These are phyloP conservation scores for Chrysoporthe deuterocubensis DNA, from an alignment of 2,329 filamentous ascomycete species.

Conservation along the genomic window DNA sequence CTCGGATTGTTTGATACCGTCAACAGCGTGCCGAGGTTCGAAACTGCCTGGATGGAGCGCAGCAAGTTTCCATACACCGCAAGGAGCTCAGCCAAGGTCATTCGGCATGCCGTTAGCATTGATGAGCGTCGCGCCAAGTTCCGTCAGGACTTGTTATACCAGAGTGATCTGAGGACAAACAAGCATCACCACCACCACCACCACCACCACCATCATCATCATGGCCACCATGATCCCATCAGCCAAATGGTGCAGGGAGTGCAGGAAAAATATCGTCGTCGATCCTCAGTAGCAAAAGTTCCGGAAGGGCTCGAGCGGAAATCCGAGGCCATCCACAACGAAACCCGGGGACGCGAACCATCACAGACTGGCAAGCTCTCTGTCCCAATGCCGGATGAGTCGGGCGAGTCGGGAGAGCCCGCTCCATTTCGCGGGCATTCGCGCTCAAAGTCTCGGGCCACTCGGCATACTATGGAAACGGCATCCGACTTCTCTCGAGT, in stretches of 20 bases:
- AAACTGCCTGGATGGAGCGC: conserved; percentile 76
- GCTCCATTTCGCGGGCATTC: conserved; percentile 49
- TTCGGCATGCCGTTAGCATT: conserved; percentile 72
- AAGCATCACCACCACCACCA: conserved; percentile 28
- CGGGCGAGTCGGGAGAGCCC: conserved; percentile 33
- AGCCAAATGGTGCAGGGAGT: conserved; percentile 33
- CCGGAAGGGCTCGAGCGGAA: neutral
- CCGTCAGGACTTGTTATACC: conserved; percentile 70
- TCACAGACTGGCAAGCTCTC: conserved; percentile 14
- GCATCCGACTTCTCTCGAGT: conserved; percentile 39
- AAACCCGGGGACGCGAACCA: conserved; percentile 26
- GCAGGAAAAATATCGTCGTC: conserved; percentile 43
- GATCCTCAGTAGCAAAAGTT: neutral
- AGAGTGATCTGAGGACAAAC: conserved; percentile 39
- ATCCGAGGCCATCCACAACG: neutral
- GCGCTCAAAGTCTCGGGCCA: conserved; percentile 31
- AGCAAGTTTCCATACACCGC: conserved; percentile 75
- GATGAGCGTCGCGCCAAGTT: conserved; percentile 75
- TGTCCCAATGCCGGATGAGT: conserved; percentile 10
- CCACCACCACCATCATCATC: conserved; percentile 31
- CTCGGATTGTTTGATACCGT: conserved; percentile 83
- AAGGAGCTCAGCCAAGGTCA: conserved; percentile 60
- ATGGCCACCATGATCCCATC: conserved; percentile 28
- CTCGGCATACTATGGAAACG: conserved; percentile 35
- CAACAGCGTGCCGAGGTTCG: conserved; percentile 78